Evolutionary conservation across 306 rosid genomes (phyloP).

Genomic region (Acacia melanoxylon): DNA sequence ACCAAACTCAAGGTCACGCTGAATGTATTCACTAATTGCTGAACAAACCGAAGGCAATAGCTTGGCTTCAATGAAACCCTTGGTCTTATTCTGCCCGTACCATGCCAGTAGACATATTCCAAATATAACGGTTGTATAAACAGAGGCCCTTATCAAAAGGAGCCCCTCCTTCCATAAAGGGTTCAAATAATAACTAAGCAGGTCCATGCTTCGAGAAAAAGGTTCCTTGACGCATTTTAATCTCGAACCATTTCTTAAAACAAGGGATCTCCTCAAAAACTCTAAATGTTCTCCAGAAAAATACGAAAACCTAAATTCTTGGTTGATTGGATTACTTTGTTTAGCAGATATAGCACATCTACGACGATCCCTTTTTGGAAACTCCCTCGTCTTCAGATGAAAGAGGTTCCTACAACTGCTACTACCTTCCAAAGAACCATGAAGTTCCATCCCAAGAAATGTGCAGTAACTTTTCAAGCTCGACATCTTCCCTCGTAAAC

Average conservation of each 20-base stretch:
- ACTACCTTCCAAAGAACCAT: constrained; percentile 41
- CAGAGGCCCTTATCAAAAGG: constrained; percentile 72
- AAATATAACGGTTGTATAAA: constrained; percentile 62
- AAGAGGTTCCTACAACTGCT: constrained; percentile 37
- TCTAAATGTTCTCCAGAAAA: constrained; percentile 66
- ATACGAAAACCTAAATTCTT: constrained; percentile 52
- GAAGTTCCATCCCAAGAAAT: constrained; percentile 59
- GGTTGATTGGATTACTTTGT: constrained; percentile 50
- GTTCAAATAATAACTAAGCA: constrained; percentile 50
- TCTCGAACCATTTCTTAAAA: constrained; percentile 45
- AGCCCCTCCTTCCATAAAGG: constrained; percentile 73
- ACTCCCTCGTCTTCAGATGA: constrained; percentile 35
- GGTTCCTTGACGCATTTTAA: constrained; percentile 64
- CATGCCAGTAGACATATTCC: constrained; percentile 75
- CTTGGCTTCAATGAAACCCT: constrained; percentile 65
- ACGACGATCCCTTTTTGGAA: constrained; percentile 37
- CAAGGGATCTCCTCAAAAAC: constrained; percentile 50
- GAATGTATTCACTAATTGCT: constrained; percentile 62
- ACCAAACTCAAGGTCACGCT: constrained; percentile 80
- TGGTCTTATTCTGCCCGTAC: constrained; percentile 81
- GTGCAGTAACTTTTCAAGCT: constrained; percentile 49
- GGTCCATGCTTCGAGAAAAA: constrained; percentile 47
- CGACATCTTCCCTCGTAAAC: constrained; percentile 51
- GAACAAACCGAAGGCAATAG: constrained; percentile 85
- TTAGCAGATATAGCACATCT: constrained; percentile 48